Percentiles rank a stretch among this genome's conserved stretches.
Conservation (phyloP, 163 green algal species). For the Chlorella variabilis region DNA sequence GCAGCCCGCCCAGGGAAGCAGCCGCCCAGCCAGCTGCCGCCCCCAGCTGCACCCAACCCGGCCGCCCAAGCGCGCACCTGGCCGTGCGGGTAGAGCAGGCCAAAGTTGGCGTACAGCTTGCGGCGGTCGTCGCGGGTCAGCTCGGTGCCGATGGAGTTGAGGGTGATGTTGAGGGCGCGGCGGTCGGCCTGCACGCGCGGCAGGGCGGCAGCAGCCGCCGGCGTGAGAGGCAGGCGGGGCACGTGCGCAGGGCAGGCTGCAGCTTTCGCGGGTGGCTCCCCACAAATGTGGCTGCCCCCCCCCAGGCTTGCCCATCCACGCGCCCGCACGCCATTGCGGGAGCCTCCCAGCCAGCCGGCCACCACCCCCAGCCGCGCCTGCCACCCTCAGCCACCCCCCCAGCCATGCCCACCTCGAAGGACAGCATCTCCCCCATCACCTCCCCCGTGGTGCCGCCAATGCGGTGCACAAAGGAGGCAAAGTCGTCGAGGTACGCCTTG, state of each 20-base stretch:
- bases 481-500: conserved; percentile 97
- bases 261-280: no score
- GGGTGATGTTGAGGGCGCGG: conserved; percentile 97
- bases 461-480: conserved; percentile 78
- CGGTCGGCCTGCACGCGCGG: conserved; percentile 81
- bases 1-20: no score
- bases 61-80: conserved; percentile 53
- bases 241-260: no score
- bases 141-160: conserved; percentile 98
- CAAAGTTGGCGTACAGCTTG: conserved; percentile 97
- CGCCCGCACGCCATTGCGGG: no score
- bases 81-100: conserved; percentile 94
- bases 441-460: conserved; percentile 90
- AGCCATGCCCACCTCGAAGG: conserved; percentile 89
- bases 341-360: background rate
- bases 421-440: conserved; percentile 94
- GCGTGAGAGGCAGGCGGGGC: no score
- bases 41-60: background rate
- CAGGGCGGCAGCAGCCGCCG: no score
- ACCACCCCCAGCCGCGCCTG: no score
- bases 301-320: no score
- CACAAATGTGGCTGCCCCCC: no score
- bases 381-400: background rate
- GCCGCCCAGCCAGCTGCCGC: no score
- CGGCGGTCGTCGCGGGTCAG: conserved; percentile 94